Base-by-base conservation (phyloP, 1,284 basidiomycete species). In the Cutaneotrichosporon sp. region DNA sequence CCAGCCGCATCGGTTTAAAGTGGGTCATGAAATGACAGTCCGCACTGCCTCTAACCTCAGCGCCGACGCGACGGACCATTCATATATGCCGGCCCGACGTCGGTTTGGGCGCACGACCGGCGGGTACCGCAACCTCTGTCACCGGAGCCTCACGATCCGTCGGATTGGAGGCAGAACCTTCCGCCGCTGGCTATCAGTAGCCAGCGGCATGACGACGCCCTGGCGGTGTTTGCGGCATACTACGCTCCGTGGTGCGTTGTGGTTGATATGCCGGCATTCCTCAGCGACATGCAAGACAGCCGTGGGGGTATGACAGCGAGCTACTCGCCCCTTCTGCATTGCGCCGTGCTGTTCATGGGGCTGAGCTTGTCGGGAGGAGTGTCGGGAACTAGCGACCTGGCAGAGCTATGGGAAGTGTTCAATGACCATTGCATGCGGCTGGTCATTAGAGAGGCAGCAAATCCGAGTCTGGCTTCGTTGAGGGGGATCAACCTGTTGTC, bases 281-380 rank as follows among this genome's bases (percentile, higher is more conserved):
- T 43, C 7, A 16, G 26, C 22, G 38, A 39, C 24, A 20, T 14
- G 22, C 9, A 11, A 14, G 34, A 35, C 7, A 19, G 16, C 16
- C 38, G 38, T 4, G 38, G 38, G 4, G 34, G 17, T 9, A 35
- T 35, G 34, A 39, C 38, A 7, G 53, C 17, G 2, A 11, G 8
- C 12, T 63, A 63, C 34, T 57, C 61, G 7, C 59, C 61, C 3
- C 50, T 63, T 4, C 48, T 63, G 16, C 61, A 63, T 32, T 61
- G 57, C 32, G 57, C 56, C 16, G 44, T 49, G 4, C 35, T 63
- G 3, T 61, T 57, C 43, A 27, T 63, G 5, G 61, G 61, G 11
- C 39, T 63, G 16, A 39, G 29, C 11, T 12, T 63, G 31, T 34
- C 17, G 12, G 12, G 32, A 22, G 32, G 24, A 2, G 5, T 12